These are phyloP conservation scores for Amanita pseudoporphyria DNA, from an alignment of 768 basidiomycete species.

Conservation along the genomic window DNA sequence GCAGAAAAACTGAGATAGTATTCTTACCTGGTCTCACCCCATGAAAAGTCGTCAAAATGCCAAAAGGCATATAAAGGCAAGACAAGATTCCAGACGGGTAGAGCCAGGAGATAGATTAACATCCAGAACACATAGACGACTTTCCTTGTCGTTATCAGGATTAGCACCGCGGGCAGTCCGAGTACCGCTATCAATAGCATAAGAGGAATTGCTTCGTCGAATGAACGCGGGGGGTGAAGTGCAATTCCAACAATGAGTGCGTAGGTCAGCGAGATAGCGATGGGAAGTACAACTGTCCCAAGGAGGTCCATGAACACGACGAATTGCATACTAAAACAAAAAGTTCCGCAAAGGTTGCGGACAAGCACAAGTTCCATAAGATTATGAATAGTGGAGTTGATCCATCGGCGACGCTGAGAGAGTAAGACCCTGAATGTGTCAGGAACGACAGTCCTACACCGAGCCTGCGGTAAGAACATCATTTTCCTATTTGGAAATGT, in stretches of 20 bases:
- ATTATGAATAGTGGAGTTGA: conserved; percentile 99
- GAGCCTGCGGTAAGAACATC: conserved; percentile 97
- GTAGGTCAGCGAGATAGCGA: conserved; percentile 89
- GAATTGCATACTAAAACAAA: conserved; percentile 99
- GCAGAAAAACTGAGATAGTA: neutral
- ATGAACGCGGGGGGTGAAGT: conserved; percentile 69
- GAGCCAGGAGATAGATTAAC: conserved; percentile 84
- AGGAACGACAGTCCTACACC: conserved; percentile 91
- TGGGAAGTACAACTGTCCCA: conserved; percentile 86
- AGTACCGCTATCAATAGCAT: conserved; percentile 84
- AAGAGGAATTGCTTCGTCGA: conserved; percentile 91
- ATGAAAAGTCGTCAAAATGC: conserved; percentile 99
- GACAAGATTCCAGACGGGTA: conserved; percentile 95
- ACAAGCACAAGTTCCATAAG: conserved; percentile 98
- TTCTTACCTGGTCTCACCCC: conserved; percentile 92
- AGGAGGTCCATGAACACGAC: conserved; percentile 96
- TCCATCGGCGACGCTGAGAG: conserved; percentile 97
- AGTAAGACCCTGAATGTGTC: conserved; percentile 90
- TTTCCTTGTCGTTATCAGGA: conserved; percentile 90
- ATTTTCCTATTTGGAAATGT: conserved; percentile 99
- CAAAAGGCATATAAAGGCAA: conserved; percentile 95
- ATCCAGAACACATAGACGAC: conserved; percentile 98
- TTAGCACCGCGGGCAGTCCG: conserved; percentile 87
- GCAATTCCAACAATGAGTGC: conserved; percentile 77
- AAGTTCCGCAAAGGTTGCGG: conserved; percentile 94